Evolutionary conservation across 306 rosid genomes (phyloP).

Genomic region (Pyrus communis): DNA sequence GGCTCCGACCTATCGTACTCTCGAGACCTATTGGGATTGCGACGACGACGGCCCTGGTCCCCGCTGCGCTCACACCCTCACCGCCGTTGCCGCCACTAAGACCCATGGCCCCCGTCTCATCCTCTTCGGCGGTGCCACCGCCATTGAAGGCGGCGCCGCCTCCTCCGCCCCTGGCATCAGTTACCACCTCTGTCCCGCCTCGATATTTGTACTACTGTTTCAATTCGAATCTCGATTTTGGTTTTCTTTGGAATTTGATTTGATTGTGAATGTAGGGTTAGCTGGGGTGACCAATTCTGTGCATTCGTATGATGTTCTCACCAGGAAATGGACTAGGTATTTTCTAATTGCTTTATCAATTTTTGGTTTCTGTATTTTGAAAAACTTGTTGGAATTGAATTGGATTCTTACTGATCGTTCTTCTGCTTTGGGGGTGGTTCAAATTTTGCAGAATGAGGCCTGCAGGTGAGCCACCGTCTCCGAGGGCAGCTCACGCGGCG

Average conservation of each 20-base stretch:
- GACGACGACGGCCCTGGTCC: slow-evolving; percentile 95
- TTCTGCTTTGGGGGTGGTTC: slow-evolving; percentile 19
- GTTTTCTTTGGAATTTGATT: background rate
- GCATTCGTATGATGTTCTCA: slow-evolving; percentile 74
- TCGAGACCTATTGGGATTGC: slow-evolving; percentile 73
- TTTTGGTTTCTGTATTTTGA: background rate
- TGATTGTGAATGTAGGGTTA: slow-evolving; percentile 43
- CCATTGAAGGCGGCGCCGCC: slow-evolving; percentile 84
- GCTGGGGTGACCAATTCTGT: slow-evolving; percentile 95
- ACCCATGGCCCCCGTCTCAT: slow-evolving; percentile 78
- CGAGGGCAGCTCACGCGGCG: slow-evolving; percentile 97
- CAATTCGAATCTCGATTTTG: background rate
- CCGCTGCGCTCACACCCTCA: slow-evolving; percentile 83
- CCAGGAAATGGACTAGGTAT: slow-evolving; percentile 91
- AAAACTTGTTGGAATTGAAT: slow-evolving; percentile 10
- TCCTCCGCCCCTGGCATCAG: slow-evolving; percentile 92
- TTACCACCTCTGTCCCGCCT: background rate
- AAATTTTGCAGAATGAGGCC: slow-evolving; percentile 61
- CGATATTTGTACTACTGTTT: background rate
- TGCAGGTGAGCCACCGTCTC: slow-evolving; percentile 97
- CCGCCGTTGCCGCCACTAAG: slow-evolving; percentile 86
- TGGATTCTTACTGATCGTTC: slow-evolving; percentile 22
- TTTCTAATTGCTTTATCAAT: background rate
- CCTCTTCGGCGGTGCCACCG: slow-evolving; percentile 94
- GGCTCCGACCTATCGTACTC: slow-evolving; percentile 66